phyloP scores from a whole-genome alignment of 2,329 filamentous ascomycete species.

The Trichoderma sp. region DNA sequence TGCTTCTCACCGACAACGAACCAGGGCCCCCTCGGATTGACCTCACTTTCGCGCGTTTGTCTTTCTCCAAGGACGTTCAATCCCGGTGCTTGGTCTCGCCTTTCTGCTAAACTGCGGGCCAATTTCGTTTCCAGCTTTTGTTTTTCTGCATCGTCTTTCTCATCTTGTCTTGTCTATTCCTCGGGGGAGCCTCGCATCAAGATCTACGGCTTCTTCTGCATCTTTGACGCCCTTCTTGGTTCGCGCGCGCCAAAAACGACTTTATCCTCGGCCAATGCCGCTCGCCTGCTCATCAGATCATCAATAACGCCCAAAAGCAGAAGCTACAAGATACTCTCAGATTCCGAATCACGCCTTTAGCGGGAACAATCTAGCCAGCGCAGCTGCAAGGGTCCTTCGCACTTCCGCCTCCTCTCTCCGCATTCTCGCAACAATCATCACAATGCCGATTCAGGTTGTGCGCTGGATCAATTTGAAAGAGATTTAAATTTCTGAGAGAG shows the following conservation, averaged over 20 bases:
- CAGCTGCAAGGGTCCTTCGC: conserved; percentile 7
- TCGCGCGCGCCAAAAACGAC: conserved; percentile 2
- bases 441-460: conserved; percentile 24
- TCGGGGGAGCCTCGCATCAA: not conserved
- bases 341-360: not conserved
- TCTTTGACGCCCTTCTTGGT: not conserved
- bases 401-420: conserved; percentile 15
- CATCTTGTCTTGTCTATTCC: not conserved
- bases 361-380: not conserved
- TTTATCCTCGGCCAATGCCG: not conserved
- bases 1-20: conserved; percentile 19
- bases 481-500: not conserved
- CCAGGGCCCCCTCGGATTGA: conserved; percentile 7
- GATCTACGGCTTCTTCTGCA: not conserved
- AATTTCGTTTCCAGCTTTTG: not conserved
- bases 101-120: not conserved
- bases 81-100: not conserved
- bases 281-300: not conserved
- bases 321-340: not conserved
- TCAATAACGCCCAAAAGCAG: not conserved
- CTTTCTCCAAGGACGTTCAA: not conserved
- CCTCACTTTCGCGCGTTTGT: conserved; percentile 1
- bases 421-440: conserved; percentile 18
- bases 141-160: not conserved
- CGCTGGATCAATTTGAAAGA: conserved; percentile 8